Percentiles rank a stretch among this genome's conserved stretches.
Conservation (phyloP, 2,329 filamentous ascomycete genomes). For the Scytalidium lignicola region DNA sequence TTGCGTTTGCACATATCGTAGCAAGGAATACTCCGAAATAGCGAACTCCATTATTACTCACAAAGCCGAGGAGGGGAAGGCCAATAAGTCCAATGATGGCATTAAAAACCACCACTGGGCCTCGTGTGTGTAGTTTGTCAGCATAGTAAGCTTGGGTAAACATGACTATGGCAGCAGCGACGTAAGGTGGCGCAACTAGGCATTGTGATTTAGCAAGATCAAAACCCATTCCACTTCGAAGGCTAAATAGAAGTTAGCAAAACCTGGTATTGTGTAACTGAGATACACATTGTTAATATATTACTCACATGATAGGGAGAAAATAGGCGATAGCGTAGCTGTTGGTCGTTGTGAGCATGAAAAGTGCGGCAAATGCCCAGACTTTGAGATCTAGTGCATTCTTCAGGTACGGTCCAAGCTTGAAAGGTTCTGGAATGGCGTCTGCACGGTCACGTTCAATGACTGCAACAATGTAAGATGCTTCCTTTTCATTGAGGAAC, state of each 20-base stretch:
- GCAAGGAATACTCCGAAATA: slow-evolving; percentile 49
- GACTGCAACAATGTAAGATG: slow-evolving; percentile 45
- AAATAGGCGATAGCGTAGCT: slow-evolving; percentile 76
- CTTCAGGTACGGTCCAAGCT: slow-evolving; percentile 39
- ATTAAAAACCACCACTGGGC: slow-evolving; percentile 17
- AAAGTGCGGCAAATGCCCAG: slow-evolving; percentile 57
- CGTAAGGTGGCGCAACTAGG: slow-evolving; percentile 48
- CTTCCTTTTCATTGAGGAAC: slow-evolving; percentile 49
- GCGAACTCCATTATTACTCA: slow-evolving; percentile 42
- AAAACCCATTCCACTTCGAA: slow-evolving; percentile 51
- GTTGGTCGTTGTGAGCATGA: slow-evolving; percentile 64
- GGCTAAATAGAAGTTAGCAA: slow-evolving; percentile 17
- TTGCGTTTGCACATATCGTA: slow-evolving; percentile 56
- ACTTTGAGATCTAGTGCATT: slow-evolving; percentile 49
- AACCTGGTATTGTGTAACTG: too few species aligned
- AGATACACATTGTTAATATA: not conserved
- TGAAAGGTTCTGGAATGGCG: slow-evolving; percentile 40
- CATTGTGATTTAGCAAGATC: slow-evolving; percentile 45
- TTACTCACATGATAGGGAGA: slow-evolving; percentile 61
- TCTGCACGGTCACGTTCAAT: slow-evolving; percentile 56
- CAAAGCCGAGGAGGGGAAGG: slow-evolving; percentile 38
- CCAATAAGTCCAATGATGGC: slow-evolving; percentile 43
- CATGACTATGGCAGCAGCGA: slow-evolving; percentile 41
- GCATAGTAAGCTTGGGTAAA: slow-evolving; percentile 40
- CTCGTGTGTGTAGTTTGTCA: slow-evolving; percentile 45